These are phyloP conservation scores for Camelina hispida DNA, from an alignment of 345 rosid species.

Conservation along the genomic window DNA sequence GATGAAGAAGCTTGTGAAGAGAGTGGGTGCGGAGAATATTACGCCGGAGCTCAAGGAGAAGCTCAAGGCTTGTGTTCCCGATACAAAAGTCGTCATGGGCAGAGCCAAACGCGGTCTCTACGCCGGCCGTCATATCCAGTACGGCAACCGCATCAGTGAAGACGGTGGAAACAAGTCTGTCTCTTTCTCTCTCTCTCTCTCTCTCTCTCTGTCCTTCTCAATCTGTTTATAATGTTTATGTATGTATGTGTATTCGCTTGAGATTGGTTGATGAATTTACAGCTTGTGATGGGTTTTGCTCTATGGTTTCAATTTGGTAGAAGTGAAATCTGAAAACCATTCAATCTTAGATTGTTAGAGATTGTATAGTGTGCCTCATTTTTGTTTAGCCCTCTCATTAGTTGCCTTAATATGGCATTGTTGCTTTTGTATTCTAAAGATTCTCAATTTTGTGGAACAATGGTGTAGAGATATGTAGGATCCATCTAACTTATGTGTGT, in stretches of 20 bases:
- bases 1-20: conserved; percentile 85
- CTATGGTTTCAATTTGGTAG: not conserved
- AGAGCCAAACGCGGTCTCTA: conserved; percentile 87
- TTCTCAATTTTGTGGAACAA: not conserved
- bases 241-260: not conserved
- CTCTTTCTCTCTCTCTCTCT: not conserved
- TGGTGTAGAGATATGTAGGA: not conserved
- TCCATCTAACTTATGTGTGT: not conserved
- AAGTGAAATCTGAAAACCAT: not conserved
- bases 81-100: conserved; percentile 73
- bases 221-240: not conserved
- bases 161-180: conserved; percentile 92
- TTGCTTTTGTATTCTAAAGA: not conserved
- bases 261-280: not conserved
- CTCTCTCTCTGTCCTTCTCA: not conserved
- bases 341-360: not conserved
- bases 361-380: not conserved
- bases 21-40: conserved; percentile 67
- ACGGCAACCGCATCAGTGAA: conserved; percentile 88
- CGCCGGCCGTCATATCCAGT: conserved; percentile 93
- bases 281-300: conserved; percentile 13
- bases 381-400: conserved; percentile 5
- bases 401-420: not conserved
- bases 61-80: conserved; percentile 72
- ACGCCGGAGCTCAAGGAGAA: conserved; percentile 66